Conservation (phyloP, 2,329 filamentous ascomycete genomes). For the Colletotrichum eleusines region DNA sequence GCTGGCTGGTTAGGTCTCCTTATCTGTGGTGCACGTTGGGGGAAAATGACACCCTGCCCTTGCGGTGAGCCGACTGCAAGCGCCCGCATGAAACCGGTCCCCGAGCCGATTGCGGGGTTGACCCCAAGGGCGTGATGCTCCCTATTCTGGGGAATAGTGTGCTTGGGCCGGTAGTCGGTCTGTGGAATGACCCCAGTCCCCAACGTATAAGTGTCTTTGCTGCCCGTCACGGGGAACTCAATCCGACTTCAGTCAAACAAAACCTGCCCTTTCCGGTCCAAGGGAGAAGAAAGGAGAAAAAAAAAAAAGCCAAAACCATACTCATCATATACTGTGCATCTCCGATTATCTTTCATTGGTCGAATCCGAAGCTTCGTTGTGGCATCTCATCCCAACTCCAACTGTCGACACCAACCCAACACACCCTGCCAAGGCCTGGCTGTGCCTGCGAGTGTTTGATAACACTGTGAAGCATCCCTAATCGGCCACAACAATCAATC, state of each 20-base stretch:
- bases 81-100: slow-evolving; percentile 35
- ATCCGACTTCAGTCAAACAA: slow-evolving; percentile 31
- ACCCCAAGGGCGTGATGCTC: slow-evolving; percentile 34
- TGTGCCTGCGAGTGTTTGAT: slow-evolving; percentile 7
- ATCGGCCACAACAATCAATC: background rate
- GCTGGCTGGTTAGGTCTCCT: no score
- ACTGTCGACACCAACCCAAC: background rate
- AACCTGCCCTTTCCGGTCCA: slow-evolving; percentile 9
- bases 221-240: slow-evolving; percentile 26
- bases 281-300: no score
- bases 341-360: background rate
- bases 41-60: no score
- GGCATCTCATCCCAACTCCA: background rate
- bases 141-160: slow-evolving; percentile 22
- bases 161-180: slow-evolving; percentile 31
- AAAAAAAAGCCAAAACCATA: background rate
- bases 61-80: slow-evolving; percentile 38
- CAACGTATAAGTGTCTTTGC: slow-evolving; percentile 35
- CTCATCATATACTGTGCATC: background rate
- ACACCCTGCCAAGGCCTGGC: background rate
- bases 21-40: no score
- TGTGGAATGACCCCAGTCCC: slow-evolving; percentile 25
- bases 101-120: slow-evolving; percentile 36
- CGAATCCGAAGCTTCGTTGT: background rate
- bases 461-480: slow-evolving; percentile 15